phyloP scores from a whole-genome alignment of 371 early-diverging fungal genomes.

The Conidiobolus incongruus region DNA sequence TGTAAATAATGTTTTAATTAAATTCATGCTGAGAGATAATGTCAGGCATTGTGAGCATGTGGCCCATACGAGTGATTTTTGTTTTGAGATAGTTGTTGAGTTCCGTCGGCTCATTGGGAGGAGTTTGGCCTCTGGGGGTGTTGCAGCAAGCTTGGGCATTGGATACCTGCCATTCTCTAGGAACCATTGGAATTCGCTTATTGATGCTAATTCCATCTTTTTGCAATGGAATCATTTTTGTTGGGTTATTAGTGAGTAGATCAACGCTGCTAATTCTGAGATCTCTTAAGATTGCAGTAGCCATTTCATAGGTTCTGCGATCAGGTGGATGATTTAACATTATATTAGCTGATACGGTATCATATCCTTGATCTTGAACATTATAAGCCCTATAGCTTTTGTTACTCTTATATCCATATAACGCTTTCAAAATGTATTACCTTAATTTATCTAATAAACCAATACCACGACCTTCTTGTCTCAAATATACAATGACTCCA shows the following conservation, averaged over 20 bases:
- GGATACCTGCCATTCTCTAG: constrained; percentile 38
- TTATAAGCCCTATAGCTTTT: constrained; percentile 62
- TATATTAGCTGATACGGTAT: constrained; percentile 84
- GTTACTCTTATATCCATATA: neutral
- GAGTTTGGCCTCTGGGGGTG: constrained; percentile 1
- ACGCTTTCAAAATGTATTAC: constrained; percentile 15
- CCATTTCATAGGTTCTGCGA: constrained; percentile 78
- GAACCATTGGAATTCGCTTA: constrained; percentile 76
- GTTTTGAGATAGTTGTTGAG: constrained; percentile 59
- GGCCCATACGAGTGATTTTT: constrained; percentile 72
- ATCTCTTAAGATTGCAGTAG: constrained; percentile 70
- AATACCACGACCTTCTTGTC: constrained; percentile 92
- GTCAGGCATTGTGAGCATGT: constrained; percentile 50
- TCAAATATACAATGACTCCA: constrained; percentile 81
- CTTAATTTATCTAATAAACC: constrained; percentile 79
- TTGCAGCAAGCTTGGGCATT: neutral
- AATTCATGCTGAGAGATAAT: too few species aligned
- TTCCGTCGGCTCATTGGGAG: too few species aligned
- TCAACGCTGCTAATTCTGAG: constrained; percentile 37
- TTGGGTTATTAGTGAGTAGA: constrained; percentile 87
- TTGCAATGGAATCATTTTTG: constrained; percentile 65
- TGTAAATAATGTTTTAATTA: too few species aligned
- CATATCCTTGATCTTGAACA: constrained; percentile 84
- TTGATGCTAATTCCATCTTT: constrained; percentile 45
- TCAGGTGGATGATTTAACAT: constrained; percentile 77